phyloP scores from a whole-genome alignment of 768 basidiomycete genomes.

The Phaeotremella skinneri region DNA sequence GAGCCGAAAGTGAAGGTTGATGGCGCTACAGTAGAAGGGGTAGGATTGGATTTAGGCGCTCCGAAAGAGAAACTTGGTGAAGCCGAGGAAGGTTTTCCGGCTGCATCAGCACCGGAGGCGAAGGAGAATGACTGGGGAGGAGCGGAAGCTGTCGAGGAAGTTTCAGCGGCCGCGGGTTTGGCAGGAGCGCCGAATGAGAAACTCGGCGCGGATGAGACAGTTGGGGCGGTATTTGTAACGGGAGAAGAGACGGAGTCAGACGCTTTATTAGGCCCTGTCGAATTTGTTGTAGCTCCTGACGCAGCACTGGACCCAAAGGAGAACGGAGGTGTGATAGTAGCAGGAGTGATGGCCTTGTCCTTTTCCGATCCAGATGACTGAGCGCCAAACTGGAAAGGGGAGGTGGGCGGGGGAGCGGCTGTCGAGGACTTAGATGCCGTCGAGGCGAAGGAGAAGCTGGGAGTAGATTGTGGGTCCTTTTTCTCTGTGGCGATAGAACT shows the following conservation, averaged over 20 bases:
- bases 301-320: neutral
- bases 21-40: neutral
- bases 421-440: too few species aligned
- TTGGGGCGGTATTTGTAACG: neutral
- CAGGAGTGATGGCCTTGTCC: neutral
- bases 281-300: neutral
- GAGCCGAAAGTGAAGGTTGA: neutral
- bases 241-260: neutral
- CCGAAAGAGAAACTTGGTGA: conserved; percentile 2
- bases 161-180: neutral
- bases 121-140: conserved; percentile 1
- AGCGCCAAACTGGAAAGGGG: neutral
- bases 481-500: too few species aligned
- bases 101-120: neutral
- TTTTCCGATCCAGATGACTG: neutral
- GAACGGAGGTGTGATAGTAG: neutral
- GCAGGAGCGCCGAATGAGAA: neutral
- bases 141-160: neutral
- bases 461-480: too few species aligned
- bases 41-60: too few species aligned
- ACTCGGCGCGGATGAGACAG: neutral
- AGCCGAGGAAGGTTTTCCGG: neutral
- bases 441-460: too few species aligned
- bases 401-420: neutral
- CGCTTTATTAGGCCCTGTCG: too few species aligned